Evolutionary conservation across 208 protist species (phyloP).

Genomic region (Crithidia thermophila): DNA sequence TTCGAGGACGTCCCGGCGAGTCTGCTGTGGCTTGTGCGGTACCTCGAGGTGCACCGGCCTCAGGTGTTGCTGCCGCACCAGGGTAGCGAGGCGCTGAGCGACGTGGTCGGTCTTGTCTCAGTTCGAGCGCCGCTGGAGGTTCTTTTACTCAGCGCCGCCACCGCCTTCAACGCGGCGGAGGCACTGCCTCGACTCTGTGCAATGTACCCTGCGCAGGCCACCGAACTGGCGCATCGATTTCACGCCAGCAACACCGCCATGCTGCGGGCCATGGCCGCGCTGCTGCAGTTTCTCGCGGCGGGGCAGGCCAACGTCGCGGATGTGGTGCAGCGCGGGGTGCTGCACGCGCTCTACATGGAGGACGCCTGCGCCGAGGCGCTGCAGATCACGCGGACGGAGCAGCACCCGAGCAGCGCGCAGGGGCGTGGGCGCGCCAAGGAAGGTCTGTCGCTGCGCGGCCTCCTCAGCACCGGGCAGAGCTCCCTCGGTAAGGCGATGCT

Average conservation of each 20-base stretch:
- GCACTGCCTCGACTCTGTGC: constrained; percentile 40
- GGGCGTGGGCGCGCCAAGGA: constrained; percentile 80
- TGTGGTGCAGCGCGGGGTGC: constrained; percentile 61
- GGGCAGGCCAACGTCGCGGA: constrained; percentile 64
- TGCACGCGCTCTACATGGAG: constrained; percentile 65
- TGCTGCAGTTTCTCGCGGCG: constrained; percentile 55
- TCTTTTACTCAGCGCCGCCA: constrained; percentile 40
- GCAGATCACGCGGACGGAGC: constrained; percentile 77
- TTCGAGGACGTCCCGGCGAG: constrained; percentile 46
- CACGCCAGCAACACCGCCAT: constrained; percentile 48
- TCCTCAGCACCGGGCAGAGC: constrained; percentile 61
- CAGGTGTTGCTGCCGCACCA: constrained; percentile 50
- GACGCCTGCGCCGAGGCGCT: constrained; percentile 47
- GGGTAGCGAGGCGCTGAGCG: constrained; percentile 33
- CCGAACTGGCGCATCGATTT: constrained; percentile 60
- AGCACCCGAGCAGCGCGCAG: constrained; percentile 79
- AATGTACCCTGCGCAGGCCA: constrained; percentile 56
- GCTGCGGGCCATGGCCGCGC: constrained; percentile 73
- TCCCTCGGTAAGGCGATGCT: constrained; percentile 57
- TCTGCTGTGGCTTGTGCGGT: constrained; percentile 55
- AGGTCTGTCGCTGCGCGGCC: constrained; percentile 73
- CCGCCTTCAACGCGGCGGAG: constrained; percentile 39
- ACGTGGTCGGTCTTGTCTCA: constrained; percentile 36
- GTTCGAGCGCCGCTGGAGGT: constrained; percentile 21
- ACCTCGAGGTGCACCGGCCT: constrained; percentile 42